phyloP scores from a whole-genome alignment of 495 filamentous ascomycete genomes.

The Talaromyces liani region DNA sequence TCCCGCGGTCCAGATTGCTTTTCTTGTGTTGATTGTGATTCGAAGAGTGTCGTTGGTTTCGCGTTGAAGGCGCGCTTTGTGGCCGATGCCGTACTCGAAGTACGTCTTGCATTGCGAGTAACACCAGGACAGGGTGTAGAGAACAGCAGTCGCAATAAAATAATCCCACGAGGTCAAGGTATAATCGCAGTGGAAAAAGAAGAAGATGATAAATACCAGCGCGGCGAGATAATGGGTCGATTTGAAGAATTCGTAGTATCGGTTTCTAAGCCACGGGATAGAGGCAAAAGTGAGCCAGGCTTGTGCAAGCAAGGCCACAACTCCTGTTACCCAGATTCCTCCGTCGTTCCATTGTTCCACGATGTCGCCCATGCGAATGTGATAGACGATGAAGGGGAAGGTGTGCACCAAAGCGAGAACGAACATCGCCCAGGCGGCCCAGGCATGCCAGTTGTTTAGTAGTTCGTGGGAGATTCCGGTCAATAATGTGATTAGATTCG shows the following conservation, averaged over 20 bases:
- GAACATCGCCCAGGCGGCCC: slow-evolving; percentile 47
- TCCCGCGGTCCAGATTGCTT: slow-evolving; percentile 37
- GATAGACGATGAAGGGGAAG: slow-evolving; percentile 49
- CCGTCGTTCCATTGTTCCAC: slow-evolving; percentile 34
- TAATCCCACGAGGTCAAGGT: slow-evolving; percentile 54
- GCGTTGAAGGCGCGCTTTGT: slow-evolving; percentile 35
- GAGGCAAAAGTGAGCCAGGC: slow-evolving; percentile 48
- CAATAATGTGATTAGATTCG: slow-evolving; percentile 40
- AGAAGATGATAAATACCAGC: slow-evolving; percentile 46
- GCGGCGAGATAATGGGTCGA: slow-evolving; percentile 44
- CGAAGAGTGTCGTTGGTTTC: slow-evolving; percentile 34
- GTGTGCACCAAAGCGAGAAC: slow-evolving; percentile 47
- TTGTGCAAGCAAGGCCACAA: slow-evolving; percentile 47
- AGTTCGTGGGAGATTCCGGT: slow-evolving; percentile 51
- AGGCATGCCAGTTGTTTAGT: slow-evolving; percentile 21
- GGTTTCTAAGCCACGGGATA: slow-evolving; percentile 41
- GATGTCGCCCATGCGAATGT: slow-evolving; percentile 43
- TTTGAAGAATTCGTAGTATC: slow-evolving; percentile 56
- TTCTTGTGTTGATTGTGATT: slow-evolving; percentile 34
- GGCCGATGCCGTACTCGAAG: slow-evolving; percentile 33
- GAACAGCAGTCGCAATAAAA: slow-evolving; percentile 46
- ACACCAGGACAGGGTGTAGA: slow-evolving; percentile 40
- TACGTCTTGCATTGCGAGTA: slow-evolving; percentile 36
- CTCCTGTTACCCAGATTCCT: slow-evolving; percentile 48
- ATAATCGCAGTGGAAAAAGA: slow-evolving; percentile 54